These are phyloP conservation scores for Pinus albicaulis DNA, from an alignment of 75 land plant genomes.

Conservation along the genomic window DNA sequence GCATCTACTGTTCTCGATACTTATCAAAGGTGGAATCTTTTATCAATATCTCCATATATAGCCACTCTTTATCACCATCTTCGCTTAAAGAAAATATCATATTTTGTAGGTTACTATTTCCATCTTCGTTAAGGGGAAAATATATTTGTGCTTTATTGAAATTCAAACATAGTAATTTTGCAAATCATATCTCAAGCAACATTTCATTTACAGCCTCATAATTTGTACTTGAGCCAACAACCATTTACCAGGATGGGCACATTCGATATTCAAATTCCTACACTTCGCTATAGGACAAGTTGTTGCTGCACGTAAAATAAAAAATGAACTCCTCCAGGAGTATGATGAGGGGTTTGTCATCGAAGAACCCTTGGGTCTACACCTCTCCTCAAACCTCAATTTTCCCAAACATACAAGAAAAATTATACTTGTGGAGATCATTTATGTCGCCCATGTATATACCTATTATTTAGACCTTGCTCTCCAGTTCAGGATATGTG, in stretches of 20 bases:
- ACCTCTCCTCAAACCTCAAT: constrained; percentile 82
- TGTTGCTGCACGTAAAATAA: constrained; percentile 76
- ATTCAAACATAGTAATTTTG: constrained; percentile 32
- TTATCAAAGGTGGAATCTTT: neutral
- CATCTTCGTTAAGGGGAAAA: constrained; percentile 26
- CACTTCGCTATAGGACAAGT: constrained; percentile 79
- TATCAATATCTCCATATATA: constrained; percentile 13
- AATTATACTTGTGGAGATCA: constrained; percentile 29
- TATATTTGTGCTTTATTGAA: constrained; percentile 13
- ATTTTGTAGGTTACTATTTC: constrained; percentile 18
- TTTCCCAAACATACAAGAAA: constrained; percentile 94
- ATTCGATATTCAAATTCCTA: constrained; percentile 73
- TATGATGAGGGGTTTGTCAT: constrained; percentile 73
- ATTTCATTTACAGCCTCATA: constrained; percentile 39
- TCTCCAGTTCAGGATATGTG: constrained; percentile 51
- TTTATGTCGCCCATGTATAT: constrained; percentile 34
- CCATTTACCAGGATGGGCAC: constrained; percentile 6
- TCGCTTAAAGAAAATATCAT: constrained; percentile 10
- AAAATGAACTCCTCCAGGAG: constrained; percentile 73
- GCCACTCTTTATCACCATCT: constrained; percentile 30
- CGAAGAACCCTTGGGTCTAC: constrained; percentile 36
- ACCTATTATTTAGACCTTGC: constrained; percentile 72
- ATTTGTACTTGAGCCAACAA: neutral
- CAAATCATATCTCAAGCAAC: constrained; percentile 53
- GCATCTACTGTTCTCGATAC: constrained; percentile 33